These are phyloP conservation scores for Puya raimondii DNA, from an alignment of 176 grass and related monocot genomes.

Conservation along the genomic window DNA sequence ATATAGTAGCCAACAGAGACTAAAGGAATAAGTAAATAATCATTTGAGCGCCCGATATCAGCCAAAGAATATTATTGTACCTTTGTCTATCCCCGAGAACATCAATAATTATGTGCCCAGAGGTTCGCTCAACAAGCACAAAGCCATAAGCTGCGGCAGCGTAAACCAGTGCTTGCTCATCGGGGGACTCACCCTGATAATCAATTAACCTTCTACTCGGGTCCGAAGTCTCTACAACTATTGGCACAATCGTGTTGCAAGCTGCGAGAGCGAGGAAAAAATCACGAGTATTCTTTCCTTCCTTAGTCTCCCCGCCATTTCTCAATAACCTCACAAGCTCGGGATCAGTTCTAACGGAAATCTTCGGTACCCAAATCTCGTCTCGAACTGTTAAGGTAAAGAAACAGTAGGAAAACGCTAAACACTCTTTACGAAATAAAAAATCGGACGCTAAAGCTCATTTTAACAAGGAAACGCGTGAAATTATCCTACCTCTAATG, in stretches of 20 bases:
- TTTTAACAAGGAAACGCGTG: slow-evolving; percentile 7
- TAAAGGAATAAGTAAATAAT: neutral
- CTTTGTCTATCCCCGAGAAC: slow-evolving; percentile 72
- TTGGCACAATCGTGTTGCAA: slow-evolving; percentile 89
- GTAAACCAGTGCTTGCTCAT: slow-evolving; percentile 83
- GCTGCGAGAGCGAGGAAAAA: slow-evolving; percentile 76
- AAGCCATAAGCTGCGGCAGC: slow-evolving; percentile 83
- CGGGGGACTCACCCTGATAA: slow-evolving; percentile 94
- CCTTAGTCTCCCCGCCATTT: slow-evolving; percentile 21
- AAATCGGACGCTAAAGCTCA: slow-evolving; percentile 5
- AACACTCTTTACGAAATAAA: neutral
- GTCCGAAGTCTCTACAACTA: slow-evolving; percentile 29
- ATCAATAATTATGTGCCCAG: slow-evolving; percentile 69
- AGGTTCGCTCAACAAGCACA: slow-evolving; percentile 72
- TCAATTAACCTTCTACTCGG: slow-evolving; percentile 45
- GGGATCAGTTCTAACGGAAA: slow-evolving; percentile 42
- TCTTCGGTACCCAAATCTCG: slow-evolving; percentile 48
- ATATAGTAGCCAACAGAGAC: neutral
- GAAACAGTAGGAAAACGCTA: slow-evolving; percentile 10
- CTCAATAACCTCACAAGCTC: slow-evolving; percentile 43
- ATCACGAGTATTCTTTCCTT: slow-evolving; percentile 31
- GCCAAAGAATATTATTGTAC: slow-evolving; percentile 25
- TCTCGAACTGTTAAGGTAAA: slow-evolving; percentile 22
- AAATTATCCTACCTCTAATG: slow-evolving; percentile 36
- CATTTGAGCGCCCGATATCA: no score